These are phyloP conservation scores for Penicillium odoratum DNA, from an alignment of 495 filamentous ascomycete species.

Conservation along the genomic window DNA sequence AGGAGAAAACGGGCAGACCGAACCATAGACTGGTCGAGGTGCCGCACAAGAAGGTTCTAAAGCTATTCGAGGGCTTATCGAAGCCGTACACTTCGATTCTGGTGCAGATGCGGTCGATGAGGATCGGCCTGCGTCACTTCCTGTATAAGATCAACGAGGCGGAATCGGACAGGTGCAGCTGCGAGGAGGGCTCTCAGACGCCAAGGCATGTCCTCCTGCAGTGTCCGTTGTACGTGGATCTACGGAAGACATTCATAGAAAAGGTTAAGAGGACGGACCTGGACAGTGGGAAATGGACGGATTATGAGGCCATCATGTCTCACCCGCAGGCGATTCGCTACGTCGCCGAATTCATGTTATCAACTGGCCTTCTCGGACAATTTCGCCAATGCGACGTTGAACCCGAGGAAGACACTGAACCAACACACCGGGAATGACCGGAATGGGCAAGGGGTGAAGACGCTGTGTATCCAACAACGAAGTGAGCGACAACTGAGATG, in stretches of 20 bases:
- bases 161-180: neutral
- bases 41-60: too few species aligned
- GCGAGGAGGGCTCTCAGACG: neutral
- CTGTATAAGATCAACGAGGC: neutral
- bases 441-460: neutral
- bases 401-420: neutral
- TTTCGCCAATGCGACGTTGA: conserved; percentile 3
- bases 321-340: conserved; percentile 5
- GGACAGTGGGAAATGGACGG: too few species aligned
- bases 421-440: neutral
- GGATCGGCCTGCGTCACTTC: too few species aligned
- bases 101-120: too few species aligned
- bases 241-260: neutral
- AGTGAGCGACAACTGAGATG: neutral
- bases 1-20: too few species aligned
- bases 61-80: too few species aligned
- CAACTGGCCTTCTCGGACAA: conserved; percentile 10
- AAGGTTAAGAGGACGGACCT: neutral
- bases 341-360: conserved; percentile 8
- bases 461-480: neutral
- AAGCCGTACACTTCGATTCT: too few species aligned
- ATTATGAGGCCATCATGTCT: neutral
- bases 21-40: too few species aligned
- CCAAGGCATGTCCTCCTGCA: neutral
- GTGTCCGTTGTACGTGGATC: neutral